These are phyloP conservation scores for Kluyveromyces aestuarii DNA, from an alignment of 805 yeast genomes.

Conservation along the genomic window DNA sequence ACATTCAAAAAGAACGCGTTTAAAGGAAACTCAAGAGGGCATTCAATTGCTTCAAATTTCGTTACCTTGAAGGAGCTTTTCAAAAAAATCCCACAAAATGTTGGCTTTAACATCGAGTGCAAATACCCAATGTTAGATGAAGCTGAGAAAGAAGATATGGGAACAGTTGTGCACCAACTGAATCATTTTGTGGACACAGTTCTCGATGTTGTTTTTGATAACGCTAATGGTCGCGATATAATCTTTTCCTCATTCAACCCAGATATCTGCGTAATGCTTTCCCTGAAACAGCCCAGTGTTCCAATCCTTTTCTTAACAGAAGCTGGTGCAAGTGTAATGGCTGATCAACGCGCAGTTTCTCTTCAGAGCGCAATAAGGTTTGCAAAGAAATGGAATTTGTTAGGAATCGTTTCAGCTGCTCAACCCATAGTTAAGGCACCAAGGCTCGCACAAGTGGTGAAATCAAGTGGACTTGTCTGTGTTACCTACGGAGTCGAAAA, in stretches of 20 bases:
- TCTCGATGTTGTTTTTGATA: slow-evolving; percentile 66
- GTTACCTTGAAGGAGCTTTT: slow-evolving; percentile 83
- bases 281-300: slow-evolving; percentile 86
- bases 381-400: slow-evolving; percentile 80
- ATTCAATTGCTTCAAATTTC: slow-evolving; percentile 83
- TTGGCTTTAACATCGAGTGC: slow-evolving; percentile 91
- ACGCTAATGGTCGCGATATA: slow-evolving; percentile 72
- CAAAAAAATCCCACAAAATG: slow-evolving; percentile 66
- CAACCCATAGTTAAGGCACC: slow-evolving; percentile 84
- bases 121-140: slow-evolving; percentile 95
- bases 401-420: slow-evolving; percentile 89
- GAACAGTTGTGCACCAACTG: slow-evolving; percentile 71
- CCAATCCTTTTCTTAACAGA: slow-evolving; percentile 89
- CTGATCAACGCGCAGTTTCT: slow-evolving; percentile 80
- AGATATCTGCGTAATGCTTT: slow-evolving; percentile 75
- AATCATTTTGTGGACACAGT: slow-evolving; percentile 87
- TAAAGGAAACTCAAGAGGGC: slow-evolving; percentile 89
- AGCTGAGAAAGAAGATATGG: slow-evolving; percentile 82
- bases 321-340: slow-evolving; percentile 77
- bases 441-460: slow-evolving; percentile 81
- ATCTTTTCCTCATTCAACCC: slow-evolving; percentile 93
- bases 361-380: slow-evolving; percentile 87
- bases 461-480: slow-evolving; percentile 83
- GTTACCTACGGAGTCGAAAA: slow-evolving; percentile 84
- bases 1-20: slow-evolving; percentile 80